Conservation (phyloP, 2,329 filamentous ascomycete species). For the Hymenoscyphus linearis region DNA sequence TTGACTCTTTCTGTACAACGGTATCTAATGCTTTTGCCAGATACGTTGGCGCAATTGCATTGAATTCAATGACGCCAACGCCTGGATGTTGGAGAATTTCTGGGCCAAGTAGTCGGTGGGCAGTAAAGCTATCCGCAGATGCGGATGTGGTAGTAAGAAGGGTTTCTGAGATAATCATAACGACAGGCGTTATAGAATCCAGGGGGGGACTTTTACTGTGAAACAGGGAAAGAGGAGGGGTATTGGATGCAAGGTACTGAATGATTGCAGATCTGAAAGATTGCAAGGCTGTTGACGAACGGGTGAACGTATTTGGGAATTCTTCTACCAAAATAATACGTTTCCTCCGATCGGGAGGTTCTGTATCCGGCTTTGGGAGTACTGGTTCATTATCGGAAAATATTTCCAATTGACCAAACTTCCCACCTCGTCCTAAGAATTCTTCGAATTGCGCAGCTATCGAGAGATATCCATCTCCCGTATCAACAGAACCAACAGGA, state of each 20-base stretch:
- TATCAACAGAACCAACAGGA: conserved; percentile 56
- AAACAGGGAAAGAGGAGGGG: conserved; percentile 47
- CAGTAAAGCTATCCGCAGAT: conserved; percentile 85
- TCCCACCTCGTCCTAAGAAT: conserved; percentile 76
- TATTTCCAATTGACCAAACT: conserved; percentile 66
- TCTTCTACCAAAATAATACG: conserved; percentile 74
- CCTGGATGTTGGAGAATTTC: conserved; percentile 79
- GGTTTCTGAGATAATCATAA: conserved; percentile 90
- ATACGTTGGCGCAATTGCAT: conserved; percentile 80
- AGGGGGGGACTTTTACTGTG: conserved; percentile 29
- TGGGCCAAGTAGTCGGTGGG: conserved; percentile 80
- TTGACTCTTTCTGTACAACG: conserved; percentile 78
- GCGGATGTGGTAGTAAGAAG: conserved; percentile 79
- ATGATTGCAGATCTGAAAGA: conserved; percentile 72
- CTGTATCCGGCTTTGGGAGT: conserved; percentile 28
- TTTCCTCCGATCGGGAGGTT: conserved; percentile 32
- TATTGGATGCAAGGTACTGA: conserved; percentile 66
- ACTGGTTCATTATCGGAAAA: conserved; percentile 27
- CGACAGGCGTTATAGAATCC: conserved; percentile 61
- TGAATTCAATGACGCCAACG: conserved; percentile 82
- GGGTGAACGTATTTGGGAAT: conserved; percentile 70
- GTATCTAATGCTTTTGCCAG: conserved; percentile 79
- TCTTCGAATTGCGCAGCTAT: conserved; percentile 82
- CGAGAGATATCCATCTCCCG: conserved; percentile 60
- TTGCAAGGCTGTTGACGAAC: conserved; percentile 56